Conservation (phyloP, 148 eudicot species). For the Linanthus parryae region DNA sequence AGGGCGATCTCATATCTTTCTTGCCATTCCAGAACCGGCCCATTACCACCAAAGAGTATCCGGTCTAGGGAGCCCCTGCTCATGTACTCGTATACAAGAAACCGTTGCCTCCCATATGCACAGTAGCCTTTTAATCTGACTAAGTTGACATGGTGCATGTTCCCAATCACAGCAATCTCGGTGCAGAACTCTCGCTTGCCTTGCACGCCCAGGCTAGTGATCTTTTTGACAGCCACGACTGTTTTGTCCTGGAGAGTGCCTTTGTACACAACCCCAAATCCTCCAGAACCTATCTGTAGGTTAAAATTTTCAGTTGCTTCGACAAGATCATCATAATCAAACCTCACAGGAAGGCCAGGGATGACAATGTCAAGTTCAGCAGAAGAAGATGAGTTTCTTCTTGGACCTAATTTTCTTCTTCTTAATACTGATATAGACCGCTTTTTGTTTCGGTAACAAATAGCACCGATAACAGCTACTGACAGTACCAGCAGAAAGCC, state of each 20-base stretch:
- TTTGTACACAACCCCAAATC: conserved; percentile 72
- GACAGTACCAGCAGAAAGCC: too few relatives aligned
- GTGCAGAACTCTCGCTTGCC: conserved; percentile 77
- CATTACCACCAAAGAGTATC: conserved; percentile 57
- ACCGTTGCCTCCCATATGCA: conserved; percentile 51
- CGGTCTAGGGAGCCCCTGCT: conserved; percentile 72
- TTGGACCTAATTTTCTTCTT: too few relatives aligned
- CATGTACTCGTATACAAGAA: conserved; percentile 85
- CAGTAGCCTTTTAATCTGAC: conserved; percentile 78
- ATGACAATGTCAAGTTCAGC: conserved; percentile 60
- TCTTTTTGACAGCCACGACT: conserved; percentile 69
- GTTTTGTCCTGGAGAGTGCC: conserved; percentile 53
- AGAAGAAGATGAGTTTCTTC: too few relatives aligned
- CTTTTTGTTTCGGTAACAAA: too few relatives aligned
- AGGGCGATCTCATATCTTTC: conserved; percentile 70
- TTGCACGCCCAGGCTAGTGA: conserved; percentile 50
- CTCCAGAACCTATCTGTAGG: conserved; percentile 68
- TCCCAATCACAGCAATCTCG: conserved; percentile 78
- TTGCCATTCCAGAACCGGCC: conserved; percentile 83
- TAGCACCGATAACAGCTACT: too few relatives aligned
- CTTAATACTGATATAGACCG: too few relatives aligned
- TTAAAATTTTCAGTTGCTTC: conserved; percentile 64
- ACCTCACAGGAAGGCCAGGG: conserved; percentile 70
- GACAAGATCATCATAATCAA: conserved; percentile 43
- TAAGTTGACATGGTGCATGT: conserved; percentile 70